Evolutionary conservation across 2,329 filamentous ascomycete genomes (phyloP).

Genomic region (Colletotrichum paranaense): DNA sequence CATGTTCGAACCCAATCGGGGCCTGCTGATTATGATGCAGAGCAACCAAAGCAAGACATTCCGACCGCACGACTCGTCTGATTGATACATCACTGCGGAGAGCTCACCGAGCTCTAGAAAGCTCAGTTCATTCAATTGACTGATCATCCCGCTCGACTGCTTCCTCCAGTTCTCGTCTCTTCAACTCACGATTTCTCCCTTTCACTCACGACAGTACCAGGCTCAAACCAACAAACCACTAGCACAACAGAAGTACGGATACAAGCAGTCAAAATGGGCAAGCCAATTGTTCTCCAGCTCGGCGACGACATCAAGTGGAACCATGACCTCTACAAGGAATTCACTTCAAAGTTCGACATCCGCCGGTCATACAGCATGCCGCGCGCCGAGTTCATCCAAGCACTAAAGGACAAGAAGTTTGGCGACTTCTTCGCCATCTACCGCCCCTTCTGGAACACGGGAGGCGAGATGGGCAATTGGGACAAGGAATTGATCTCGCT

Average conservation of each 20-base stretch:
- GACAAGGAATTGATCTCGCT: slow-evolving; percentile 31
- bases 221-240: neutral
- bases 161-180: neutral
- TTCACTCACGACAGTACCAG: too few species aligned
- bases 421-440: slow-evolving; percentile 34
- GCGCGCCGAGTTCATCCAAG: slow-evolving; percentile 32
- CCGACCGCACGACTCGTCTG: slow-evolving; percentile 13
- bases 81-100: slow-evolving; percentile 17
- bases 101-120: neutral
- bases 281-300: slow-evolving; percentile 33
- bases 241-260: neutral
- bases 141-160: neutral
- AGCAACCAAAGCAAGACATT: slow-evolving; percentile 5
- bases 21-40: neutral
- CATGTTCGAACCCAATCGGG: slow-evolving; percentile 19
- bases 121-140: neutral
- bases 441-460: slow-evolving; percentile 34
- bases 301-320: slow-evolving; percentile 35
- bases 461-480: slow-evolving; percentile 34
- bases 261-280: slow-evolving; percentile 20
- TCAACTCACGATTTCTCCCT: neutral
- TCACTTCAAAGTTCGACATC: slow-evolving; percentile 29
- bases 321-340: slow-evolving; percentile 33
- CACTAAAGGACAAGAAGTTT: slow-evolving; percentile 27
- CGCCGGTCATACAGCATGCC: slow-evolving; percentile 32